phyloP scores from a whole-genome alignment of 345 rosid genomes.

The Odontarrhena argentea region DNA sequence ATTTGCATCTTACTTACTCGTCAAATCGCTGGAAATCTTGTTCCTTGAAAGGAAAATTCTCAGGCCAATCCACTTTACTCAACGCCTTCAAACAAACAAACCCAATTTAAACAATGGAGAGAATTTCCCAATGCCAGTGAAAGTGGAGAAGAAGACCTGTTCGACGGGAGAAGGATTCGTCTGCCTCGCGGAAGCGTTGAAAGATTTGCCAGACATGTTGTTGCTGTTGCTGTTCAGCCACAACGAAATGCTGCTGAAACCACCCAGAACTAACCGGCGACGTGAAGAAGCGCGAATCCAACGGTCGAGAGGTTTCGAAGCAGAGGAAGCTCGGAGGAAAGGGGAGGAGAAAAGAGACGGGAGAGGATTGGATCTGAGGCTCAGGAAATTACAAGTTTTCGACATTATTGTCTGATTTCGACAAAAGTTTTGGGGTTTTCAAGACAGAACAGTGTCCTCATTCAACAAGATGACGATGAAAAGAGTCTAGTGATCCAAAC shows the following conservation, averaged over 20 bases:
- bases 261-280: constrained; percentile 60
- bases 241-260: constrained; percentile 53
- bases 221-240: constrained; percentile 62
- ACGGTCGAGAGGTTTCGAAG: constrained; percentile 33
- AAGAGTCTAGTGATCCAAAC: constrained; percentile 30
- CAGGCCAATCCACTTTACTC: constrained; percentile 85
- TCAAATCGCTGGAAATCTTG: constrained; percentile 90
- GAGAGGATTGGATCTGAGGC: constrained; percentile 39
- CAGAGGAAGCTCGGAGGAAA: constrained; percentile 31
- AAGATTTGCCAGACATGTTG: constrained; percentile 53
- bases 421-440: constrained; percentile 4
- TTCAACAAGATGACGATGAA: constrained; percentile 26
- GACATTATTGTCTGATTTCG: constrained; percentile 34
- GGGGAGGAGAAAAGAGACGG: constrained; percentile 17
- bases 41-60: constrained; percentile 80
- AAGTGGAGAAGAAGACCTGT: constrained; percentile 50
- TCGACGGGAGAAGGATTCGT: constrained; percentile 58
- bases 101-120: not conserved
- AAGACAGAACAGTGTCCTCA: constrained; percentile 10
- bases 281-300: constrained; percentile 45
- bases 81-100: constrained; percentile 48
- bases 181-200: constrained; percentile 77
- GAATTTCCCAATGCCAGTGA: not conserved
- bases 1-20: constrained; percentile 57
- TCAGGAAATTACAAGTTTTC: constrained; percentile 45